Evolutionary conservation across 2,329 filamentous ascomycete genomes (phyloP).

Genomic region (Fusarium palustre): DNA sequence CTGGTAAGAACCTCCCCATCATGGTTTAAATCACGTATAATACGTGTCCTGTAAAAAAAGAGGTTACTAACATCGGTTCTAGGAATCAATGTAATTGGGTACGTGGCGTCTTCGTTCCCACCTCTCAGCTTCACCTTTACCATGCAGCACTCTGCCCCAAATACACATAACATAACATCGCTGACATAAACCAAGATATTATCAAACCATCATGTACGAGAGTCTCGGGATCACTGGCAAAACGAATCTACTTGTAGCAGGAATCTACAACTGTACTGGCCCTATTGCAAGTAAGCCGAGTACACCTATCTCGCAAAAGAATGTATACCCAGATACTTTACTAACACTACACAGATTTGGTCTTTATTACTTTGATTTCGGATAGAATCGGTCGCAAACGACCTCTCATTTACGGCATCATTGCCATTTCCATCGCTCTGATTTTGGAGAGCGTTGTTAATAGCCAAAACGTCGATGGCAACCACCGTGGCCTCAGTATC

Average conservation of each 20-base stretch:
- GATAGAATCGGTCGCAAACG: constrained; percentile 71
- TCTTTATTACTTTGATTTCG: constrained; percentile 69
- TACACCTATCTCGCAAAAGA: background rate
- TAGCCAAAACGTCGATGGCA: constrained; percentile 58
- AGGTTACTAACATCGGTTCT: background rate
- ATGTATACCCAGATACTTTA: background rate
- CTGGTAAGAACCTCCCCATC: constrained; percentile 45
- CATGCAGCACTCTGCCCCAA: background rate
- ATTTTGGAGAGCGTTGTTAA: constrained; percentile 68
- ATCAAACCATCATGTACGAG: constrained; percentile 66
- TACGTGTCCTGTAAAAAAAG: background rate
- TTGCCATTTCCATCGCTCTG: constrained; percentile 67
- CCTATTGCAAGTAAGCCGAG: constrained; percentile 57
- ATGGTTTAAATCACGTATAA: background rate
- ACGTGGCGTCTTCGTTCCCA: background rate
- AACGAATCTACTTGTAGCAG: constrained; percentile 65
- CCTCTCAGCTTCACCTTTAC: background rate
- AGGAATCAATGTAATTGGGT: constrained; percentile 64
- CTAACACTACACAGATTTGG: constrained; percentile 53
- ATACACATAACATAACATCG: background rate
- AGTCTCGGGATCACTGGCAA: constrained; percentile 62
- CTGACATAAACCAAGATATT: constrained; percentile 49
- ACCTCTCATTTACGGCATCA: constrained; percentile 73
- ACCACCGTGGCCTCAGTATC: constrained; percentile 60
- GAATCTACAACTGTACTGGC: constrained; percentile 71